Percentiles rank a stretch among this genome's conserved stretches.
Evolutionary conservation across 306 rosid genomes (phyloP).

Genomic region (Abrus precatorius): DNA sequence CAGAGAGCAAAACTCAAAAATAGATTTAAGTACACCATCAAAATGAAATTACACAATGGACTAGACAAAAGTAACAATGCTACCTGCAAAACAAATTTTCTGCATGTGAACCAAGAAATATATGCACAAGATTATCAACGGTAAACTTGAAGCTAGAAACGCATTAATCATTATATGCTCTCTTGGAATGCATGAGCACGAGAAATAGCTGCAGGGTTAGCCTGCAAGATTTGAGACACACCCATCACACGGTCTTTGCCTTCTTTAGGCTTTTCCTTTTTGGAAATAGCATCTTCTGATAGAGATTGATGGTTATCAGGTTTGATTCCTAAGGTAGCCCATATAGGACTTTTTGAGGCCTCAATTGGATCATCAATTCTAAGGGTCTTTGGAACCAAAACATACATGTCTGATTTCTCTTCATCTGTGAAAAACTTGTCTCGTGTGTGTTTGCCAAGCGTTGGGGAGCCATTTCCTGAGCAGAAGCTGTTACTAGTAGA

Average conservation of each 20-base stretch:
- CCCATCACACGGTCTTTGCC: slow-evolving; percentile 45
- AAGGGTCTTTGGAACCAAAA: slow-evolving; percentile 58
- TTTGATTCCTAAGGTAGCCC: slow-evolving; percentile 49
- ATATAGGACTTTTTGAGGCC: slow-evolving; percentile 51
- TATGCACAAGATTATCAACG: slow-evolving; percentile 30
- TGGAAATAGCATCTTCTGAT: slow-evolving; percentile 31
- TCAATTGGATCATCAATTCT: slow-evolving; percentile 55
- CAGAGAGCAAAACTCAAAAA: slow-evolving; percentile 13
- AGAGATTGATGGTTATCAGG: slow-evolving; percentile 36
- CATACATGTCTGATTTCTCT: slow-evolving; percentile 52
- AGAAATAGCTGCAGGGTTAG: slow-evolving; percentile 55
- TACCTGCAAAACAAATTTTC: slow-evolving; percentile 23
- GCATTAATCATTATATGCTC: slow-evolving; percentile 43
- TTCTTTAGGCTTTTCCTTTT: slow-evolving; percentile 33
- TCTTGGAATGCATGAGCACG: slow-evolving; percentile 50
- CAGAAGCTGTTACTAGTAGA: slow-evolving; percentile 55
- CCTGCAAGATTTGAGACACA: slow-evolving; percentile 57
- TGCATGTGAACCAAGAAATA: slow-evolving; percentile 31
- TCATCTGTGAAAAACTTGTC: slow-evolving; percentile 48
- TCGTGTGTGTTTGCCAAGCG: slow-evolving; percentile 66
- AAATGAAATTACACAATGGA: slow-evolving; percentile 32
- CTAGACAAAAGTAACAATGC: slow-evolving; percentile 19
- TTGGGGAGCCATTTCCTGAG: slow-evolving; percentile 53
- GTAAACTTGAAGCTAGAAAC: slow-evolving; percentile 17
- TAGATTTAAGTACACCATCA: neutral